Conservation (phyloP, 768 basidiomycete genomes). For the Kwoniella sp. region DNA sequence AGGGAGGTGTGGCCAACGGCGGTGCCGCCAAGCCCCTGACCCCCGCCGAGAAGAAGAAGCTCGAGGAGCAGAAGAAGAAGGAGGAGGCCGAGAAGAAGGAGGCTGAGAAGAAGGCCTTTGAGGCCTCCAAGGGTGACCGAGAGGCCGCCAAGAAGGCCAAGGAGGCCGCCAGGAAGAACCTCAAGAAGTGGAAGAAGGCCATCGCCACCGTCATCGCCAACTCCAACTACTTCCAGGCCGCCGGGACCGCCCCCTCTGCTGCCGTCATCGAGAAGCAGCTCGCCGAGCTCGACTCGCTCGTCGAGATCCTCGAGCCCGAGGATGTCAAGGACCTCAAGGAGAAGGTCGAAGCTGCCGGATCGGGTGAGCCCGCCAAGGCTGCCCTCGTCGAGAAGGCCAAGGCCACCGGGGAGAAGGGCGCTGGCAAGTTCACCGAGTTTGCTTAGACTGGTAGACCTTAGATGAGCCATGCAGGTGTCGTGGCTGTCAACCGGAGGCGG, state of each 20-base stretch:
- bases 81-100: conserved; percentile 64
- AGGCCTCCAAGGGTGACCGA: conserved; percentile 47
- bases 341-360: conserved; percentile 50
- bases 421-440: conserved; percentile 51
- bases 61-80: conserved; percentile 55
- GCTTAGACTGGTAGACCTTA: conserved; percentile 28
- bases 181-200: conserved; percentile 62
- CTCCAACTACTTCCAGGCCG: conserved; percentile 53
- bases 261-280: conserved; percentile 51
- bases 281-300: conserved; percentile 51
- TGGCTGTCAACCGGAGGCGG: too few relatives aligned
- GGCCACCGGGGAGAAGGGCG: conserved; percentile 42
- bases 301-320: conserved; percentile 51
- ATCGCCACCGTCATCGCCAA: conserved; percentile 50
- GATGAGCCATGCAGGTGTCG: background rate
- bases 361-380: conserved; percentile 46
- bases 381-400: conserved; percentile 41
- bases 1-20: conserved; percentile 49
- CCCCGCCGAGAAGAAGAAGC: conserved; percentile 54
- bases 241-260: conserved; percentile 49
- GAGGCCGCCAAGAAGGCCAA: conserved; percentile 63
- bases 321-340: conserved; percentile 51
- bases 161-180: conserved; percentile 57
- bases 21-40: conserved; percentile 43
- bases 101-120: conserved; percentile 58